Conservation (phyloP, 2,329 filamentous ascomycete species). For the Trichoderma asperellum region DNA sequence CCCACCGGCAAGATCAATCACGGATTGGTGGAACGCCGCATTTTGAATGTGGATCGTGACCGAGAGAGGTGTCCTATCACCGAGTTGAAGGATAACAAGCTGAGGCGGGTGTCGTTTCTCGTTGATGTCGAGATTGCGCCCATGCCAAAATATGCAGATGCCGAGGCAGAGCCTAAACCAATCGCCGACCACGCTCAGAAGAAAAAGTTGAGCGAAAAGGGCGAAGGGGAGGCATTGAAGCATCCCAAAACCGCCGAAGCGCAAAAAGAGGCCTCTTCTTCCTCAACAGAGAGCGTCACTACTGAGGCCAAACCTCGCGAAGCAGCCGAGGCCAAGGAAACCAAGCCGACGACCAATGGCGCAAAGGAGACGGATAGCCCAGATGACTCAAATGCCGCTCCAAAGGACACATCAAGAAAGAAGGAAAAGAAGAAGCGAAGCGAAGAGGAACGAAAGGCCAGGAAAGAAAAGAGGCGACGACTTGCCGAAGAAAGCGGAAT, state of each 20-base stretch:
- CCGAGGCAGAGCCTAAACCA: conserved; percentile 49
- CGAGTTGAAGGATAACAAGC: conserved; percentile 78
- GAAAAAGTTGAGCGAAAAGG: conserved; percentile 67
- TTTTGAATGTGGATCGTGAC: conserved; percentile 83
- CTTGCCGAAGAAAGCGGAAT: conserved; percentile 86
- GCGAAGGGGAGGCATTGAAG: conserved; percentile 76
- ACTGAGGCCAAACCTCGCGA: conserved; percentile 48
- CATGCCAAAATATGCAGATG: conserved; percentile 75
- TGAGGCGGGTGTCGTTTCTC: conserved; percentile 89
- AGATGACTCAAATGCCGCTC: conserved; percentile 16
- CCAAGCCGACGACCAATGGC: conserved; percentile 36
- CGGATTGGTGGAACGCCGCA: conserved; percentile 74
- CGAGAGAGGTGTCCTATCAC: conserved; percentile 78
- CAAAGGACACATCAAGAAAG: conserved; percentile 60
- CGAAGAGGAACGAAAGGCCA: conserved; percentile 88
- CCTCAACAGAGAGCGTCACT: conserved; percentile 46
- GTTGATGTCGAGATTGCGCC: conserved; percentile 97
- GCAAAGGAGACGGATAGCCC: conserved; percentile 35
- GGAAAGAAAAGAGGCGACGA: conserved; percentile 84
- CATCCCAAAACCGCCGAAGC: conserved; percentile 63
- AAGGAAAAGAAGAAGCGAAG: conserved; percentile 96
- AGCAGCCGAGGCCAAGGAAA: conserved; percentile 46
- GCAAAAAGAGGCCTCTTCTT: conserved; percentile 42
- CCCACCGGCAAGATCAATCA: conserved; percentile 49
- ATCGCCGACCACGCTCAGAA: conserved; percentile 57